Percentiles rank a stretch among this genome's conserved stretches.
phyloP scores from a whole-genome alignment of 805 yeast genomes.

The Blastobotrys mokoenaii region DNA sequence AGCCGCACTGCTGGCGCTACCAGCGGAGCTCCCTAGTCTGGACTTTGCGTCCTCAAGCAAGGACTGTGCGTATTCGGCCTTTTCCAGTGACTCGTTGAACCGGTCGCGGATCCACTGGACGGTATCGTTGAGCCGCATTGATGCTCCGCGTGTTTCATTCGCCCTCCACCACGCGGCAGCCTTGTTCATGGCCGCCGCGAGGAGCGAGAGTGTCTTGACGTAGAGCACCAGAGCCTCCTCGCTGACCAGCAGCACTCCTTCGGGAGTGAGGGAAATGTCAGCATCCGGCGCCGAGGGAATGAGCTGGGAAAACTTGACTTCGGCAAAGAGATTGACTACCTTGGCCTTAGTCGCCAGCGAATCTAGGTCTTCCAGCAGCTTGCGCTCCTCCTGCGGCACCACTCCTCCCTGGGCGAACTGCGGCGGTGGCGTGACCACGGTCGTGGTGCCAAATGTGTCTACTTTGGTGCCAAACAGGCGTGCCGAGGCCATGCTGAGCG shows the following conservation, averaged over 20 bases:
- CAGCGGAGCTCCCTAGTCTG: background rate
- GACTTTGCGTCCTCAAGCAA: constrained; percentile 7
- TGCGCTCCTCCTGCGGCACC: constrained; percentile 19
- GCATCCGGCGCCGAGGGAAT: constrained; percentile 47
- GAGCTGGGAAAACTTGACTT: constrained; percentile 79
- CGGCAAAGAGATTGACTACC: constrained; percentile 82
- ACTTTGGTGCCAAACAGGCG: constrained; percentile 57
- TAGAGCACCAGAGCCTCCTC: constrained; percentile 84
- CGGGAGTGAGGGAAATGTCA: constrained; percentile 22
- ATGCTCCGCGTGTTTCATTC: constrained; percentile 25
- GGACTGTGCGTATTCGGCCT: constrained; percentile 70
- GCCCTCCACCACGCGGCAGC: constrained; percentile 89
- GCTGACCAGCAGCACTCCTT: constrained; percentile 41
- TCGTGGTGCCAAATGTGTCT: background rate
- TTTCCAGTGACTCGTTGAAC: constrained; percentile 82
- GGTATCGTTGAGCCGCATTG: constrained; percentile 32
- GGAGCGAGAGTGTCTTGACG: constrained; percentile 70
- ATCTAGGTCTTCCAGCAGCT: constrained; percentile 42
- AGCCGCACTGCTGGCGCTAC: background rate
- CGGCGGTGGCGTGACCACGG: background rate
- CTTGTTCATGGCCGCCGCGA: constrained; percentile 77
- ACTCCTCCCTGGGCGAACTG: background rate
- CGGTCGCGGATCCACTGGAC: constrained; percentile 90
- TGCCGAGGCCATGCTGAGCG: constrained; percentile 79
- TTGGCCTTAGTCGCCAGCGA: constrained; percentile 82